Evolutionary conservation across 2,329 filamentous ascomycete species (phyloP), one percentile per base, ranked within the genome.

Genomic region (Diplodia sapinea): DNA sequence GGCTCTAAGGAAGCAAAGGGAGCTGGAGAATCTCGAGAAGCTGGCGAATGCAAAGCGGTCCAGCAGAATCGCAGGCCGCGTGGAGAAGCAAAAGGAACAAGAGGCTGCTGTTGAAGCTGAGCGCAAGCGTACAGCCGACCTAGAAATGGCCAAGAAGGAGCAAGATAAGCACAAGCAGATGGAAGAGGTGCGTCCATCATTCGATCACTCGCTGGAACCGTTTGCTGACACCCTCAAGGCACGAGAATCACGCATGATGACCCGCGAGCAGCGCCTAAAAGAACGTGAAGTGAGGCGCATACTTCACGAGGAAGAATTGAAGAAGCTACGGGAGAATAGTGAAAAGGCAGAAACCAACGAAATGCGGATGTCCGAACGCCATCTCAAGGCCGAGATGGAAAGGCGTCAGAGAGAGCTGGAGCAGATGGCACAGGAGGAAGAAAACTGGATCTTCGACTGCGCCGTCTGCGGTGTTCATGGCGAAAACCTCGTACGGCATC

Each of bases 391-490:
- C 3, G 91, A 95, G 76, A 91, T 96, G 74, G 91, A 93, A 74
- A 91, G 86, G 78, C 92, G 89, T 70, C 90, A 91, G 77, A 89
- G 89, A 77, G 91, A 92, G 40, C 82, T 97, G 12, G 86, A 91
- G 72, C 87, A 90, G 66, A 84, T 97, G 29, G 86, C 79, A 3
- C 79, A 88, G 23, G 85, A 89, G 71, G 92, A 95, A 57, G 91
- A 93, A 13, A 88, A 93, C 63, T 98, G 95, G 95, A 86, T 93
- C 49, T 99, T 99, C 73, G 95, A 99, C 76, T 99, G 95, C 76
- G 85, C 87, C 15, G 86, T 92, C 31, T 99, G 95, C 77, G 94
- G 94, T 31, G 86, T 93, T 26, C 89, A 97, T 77, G 95, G 95
- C 26, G 90, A 96, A 73, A 92, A 97, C 68, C 75, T 88, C 69